phyloP scores from a whole-genome alignment of 2,329 filamentous ascomycete genomes.

The Exophiala alcalophila region DNA sequence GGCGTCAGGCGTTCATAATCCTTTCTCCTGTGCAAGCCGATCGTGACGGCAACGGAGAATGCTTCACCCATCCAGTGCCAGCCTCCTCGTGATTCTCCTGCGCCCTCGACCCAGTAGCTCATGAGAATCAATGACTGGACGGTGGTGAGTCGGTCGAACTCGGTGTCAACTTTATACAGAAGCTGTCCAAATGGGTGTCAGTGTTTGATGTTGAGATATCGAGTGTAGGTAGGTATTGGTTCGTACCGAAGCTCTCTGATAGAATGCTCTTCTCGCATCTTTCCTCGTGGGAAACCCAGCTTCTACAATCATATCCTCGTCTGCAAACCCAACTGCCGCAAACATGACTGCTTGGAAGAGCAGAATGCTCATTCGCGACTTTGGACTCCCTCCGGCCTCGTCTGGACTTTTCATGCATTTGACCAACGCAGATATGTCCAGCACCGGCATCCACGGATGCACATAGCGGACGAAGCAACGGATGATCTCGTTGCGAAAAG shows the following conservation, averaged over 20 bases:
- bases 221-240: not conserved
- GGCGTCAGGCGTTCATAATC: not conserved
- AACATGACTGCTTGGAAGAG: slow-evolving; percentile 95
- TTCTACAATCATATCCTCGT: not conserved
- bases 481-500: slow-evolving; percentile 74
- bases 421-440: slow-evolving; percentile 63
- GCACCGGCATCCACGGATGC: slow-evolving; percentile 86
- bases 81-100: not conserved
- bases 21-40: slow-evolving; percentile 1
- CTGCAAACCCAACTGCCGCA: slow-evolving; percentile 76
- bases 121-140: slow-evolving; percentile 85
- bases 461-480: slow-evolving; percentile 82
- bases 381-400: slow-evolving; percentile 64
- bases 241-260: slow-evolving; percentile 59
- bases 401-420: slow-evolving; percentile 59
- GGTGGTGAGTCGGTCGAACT: slow-evolving; percentile 79
- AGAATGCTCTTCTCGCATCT: slow-evolving; percentile 82
- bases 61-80: slow-evolving; percentile 9
- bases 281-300: slow-evolving; percentile 43
- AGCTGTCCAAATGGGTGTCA: slow-evolving; percentile 42
- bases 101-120: slow-evolving; percentile 42
- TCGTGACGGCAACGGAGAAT: slow-evolving; percentile 3
- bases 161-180: slow-evolving; percentile 91
- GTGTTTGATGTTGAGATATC: too few species aligned
- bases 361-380: slow-evolving; percentile 71